Conservation (phyloP, 2,329 filamentous ascomycete species). For the Fusarium sp. region DNA sequence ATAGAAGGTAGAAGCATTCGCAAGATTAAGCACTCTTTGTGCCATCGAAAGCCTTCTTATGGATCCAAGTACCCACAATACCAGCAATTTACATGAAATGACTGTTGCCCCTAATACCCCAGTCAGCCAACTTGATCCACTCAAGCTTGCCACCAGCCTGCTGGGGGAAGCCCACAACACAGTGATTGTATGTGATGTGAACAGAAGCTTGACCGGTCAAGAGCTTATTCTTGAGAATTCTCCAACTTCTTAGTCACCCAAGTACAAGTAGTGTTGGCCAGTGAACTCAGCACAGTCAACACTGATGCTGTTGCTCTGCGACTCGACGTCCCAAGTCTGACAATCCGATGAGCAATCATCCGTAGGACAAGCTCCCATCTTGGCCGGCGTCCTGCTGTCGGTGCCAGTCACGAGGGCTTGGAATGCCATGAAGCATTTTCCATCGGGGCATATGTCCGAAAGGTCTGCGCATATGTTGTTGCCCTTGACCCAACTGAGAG, state of each 20-base stretch:
- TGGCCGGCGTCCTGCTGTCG: neutral
- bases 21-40: neutral
- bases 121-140: conserved; percentile 21
- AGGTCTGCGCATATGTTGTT: conserved; percentile 10
- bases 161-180: conserved; percentile 16
- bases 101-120: conserved; percentile 25
- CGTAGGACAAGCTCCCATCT: conserved; percentile 1
- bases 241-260: neutral
- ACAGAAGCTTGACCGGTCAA: conserved; percentile 29
- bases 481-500: neutral
- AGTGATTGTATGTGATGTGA: conserved; percentile 25
- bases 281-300: conserved; percentile 10
- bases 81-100: conserved; percentile 30
- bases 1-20: neutral
- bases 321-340: neutral
- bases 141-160: conserved; percentile 25
- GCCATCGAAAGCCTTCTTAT: neutral
- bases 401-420: neutral
- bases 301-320: neutral
- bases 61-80: conserved; percentile 6
- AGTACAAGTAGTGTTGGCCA: conserved; percentile 8
- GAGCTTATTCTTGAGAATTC: neutral
- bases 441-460: neutral
- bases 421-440: conserved; percentile 6
- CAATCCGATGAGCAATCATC: neutral